Evolutionary conservation across 1,284 basidiomycete species (phyloP).

Genomic region (Cryptococcus wingfieldii): DNA sequence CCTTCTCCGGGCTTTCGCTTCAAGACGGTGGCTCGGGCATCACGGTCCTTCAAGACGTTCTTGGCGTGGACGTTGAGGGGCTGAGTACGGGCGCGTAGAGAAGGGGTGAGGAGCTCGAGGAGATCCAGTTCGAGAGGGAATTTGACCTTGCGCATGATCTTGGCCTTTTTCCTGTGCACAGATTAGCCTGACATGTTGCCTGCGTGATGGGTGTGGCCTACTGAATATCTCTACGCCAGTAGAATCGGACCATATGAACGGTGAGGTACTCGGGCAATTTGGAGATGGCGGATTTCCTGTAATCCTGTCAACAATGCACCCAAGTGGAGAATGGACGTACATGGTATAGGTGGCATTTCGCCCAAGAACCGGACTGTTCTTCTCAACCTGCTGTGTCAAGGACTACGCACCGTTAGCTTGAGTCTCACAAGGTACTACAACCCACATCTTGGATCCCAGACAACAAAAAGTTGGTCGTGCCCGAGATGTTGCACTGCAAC

Average conservation of each 20-base stretch:
- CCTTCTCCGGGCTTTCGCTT: conserved; percentile 60
- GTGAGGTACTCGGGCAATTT: conserved; percentile 65
- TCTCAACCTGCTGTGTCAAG: conserved; percentile 79
- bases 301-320: conserved; percentile 2
- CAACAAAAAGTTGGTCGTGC: conserved; percentile 82
- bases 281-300: conserved; percentile 66
- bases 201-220: conserved; percentile 7
- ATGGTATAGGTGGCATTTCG: conserved; percentile 81
- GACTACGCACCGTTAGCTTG: conserved; percentile 53
- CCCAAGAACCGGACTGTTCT: conserved; percentile 72
- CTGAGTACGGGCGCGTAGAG: conserved; percentile 65
- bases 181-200: not conserved
- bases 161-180: conserved; percentile 64
- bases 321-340: conserved; percentile 16
- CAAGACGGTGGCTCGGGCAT: conserved; percentile 76
- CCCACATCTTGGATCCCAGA: conserved; percentile 78
- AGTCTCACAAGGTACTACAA: conserved; percentile 12
- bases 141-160: conserved; percentile 94
- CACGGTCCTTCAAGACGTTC: conserved; percentile 75
- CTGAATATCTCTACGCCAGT: conserved; percentile 84
- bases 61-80: conserved; percentile 70
- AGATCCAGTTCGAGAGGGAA: conserved; percentile 79
- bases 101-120: conserved; percentile 74
- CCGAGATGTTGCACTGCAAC: conserved; percentile 87
- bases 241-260: conserved; percentile 66